Percentiles rank a stretch among this genome's conserved stretches.
phyloP scores from a whole-genome alignment of 345 rosid genomes.

The Erodium maritimum region DNA sequence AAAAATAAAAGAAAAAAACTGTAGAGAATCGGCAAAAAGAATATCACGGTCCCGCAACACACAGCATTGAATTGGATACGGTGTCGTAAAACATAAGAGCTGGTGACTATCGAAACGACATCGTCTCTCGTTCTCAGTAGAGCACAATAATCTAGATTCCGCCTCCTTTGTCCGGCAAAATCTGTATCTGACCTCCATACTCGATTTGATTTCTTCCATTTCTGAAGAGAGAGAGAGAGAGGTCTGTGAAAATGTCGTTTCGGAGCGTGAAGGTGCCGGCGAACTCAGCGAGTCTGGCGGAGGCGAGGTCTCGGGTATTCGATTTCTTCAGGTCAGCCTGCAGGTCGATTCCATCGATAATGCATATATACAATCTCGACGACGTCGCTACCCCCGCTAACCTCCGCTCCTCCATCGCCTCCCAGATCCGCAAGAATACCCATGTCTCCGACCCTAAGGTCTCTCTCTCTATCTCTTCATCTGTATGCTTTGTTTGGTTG shows the following conservation, averaged over 20 bases:
- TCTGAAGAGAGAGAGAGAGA: neutral
- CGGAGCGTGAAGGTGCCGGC: constrained; percentile 64
- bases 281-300: constrained; percentile 72
- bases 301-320: constrained; percentile 63
- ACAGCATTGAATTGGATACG: too few species aligned
- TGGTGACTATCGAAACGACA: too few species aligned
- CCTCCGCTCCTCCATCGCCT: constrained; percentile 72
- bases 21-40: too few species aligned
- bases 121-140: too few species aligned
- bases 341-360: constrained; percentile 62
- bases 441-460: constrained; percentile 81
- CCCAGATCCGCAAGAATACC: constrained; percentile 76
- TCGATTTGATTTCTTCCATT: too few species aligned
- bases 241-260: constrained; percentile 32
- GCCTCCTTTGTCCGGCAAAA: too few species aligned
- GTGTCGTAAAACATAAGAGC: too few species aligned
- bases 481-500: neutral
- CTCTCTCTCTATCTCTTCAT: constrained; percentile 1
- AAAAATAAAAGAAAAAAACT: too few species aligned
- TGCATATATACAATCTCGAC: constrained; percentile 84
- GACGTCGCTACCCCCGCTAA: constrained; percentile 66
- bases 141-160: too few species aligned
- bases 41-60: too few species aligned
- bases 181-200: too few species aligned
- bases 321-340: constrained; percentile 77